A percentile compares a stretch with the other conserved stretches of the same genome.
These are phyloP conservation scores for Cryptomeria japonica DNA, from an alignment of 75 land plant species.

Conservation along the genomic window DNA sequence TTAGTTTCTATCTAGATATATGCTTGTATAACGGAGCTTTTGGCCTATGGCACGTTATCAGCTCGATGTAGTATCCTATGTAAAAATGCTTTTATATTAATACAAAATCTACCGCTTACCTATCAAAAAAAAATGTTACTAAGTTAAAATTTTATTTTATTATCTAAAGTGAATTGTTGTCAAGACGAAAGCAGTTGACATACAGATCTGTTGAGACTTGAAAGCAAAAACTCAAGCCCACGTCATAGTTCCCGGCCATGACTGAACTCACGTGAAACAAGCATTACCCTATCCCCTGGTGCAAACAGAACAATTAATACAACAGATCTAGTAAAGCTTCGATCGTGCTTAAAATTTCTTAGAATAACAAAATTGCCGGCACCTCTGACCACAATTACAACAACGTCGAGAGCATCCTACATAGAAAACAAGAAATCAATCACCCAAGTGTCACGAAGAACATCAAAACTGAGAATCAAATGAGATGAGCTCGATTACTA, in stretches of 20 bases:
- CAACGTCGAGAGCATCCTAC: neutral
- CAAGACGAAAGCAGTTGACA: too few species aligned
- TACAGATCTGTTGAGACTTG: neutral
- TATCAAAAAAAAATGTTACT: too few species aligned
- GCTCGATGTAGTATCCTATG: too few species aligned
- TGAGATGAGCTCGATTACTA: too few species aligned
- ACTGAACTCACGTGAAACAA: neutral
- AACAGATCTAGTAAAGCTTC: conserved; percentile 26
- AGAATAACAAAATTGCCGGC: neutral
- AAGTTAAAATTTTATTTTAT: too few species aligned
- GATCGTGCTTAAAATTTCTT: neutral
- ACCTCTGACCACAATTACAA: neutral
- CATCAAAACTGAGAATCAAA: neutral
- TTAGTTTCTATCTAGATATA: too few species aligned
- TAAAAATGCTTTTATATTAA: too few species aligned
- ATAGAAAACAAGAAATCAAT: neutral
- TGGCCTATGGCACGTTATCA: too few species aligned
- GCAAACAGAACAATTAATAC: neutral
- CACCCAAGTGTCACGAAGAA: neutral
- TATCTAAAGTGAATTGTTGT: too few species aligned
- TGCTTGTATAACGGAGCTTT: too few species aligned
- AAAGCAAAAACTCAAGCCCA: neutral
- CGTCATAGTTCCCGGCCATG: neutral
- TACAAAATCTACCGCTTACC: too few species aligned
- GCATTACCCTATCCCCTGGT: neutral